Percentiles rank a stretch among this genome's conserved stretches.
phyloP scores from a whole-genome alignment of 495 filamentous ascomycete species.

The Hypomontagnella monticulosa region DNA sequence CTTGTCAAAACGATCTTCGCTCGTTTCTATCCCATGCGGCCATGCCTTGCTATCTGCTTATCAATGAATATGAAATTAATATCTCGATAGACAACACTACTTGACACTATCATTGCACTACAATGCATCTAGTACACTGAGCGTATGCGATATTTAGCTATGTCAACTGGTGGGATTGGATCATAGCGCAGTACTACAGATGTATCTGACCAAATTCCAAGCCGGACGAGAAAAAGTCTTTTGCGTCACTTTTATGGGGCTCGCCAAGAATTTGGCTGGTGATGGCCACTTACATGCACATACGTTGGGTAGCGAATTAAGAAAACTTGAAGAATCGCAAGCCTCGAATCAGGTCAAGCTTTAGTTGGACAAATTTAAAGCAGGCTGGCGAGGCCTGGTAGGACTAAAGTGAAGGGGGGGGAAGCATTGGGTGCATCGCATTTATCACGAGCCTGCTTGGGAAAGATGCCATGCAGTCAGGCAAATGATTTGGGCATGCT shows the following conservation, averaged over 20 bases:
- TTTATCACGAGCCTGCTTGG: constrained; percentile 37
- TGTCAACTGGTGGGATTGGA: too few species aligned
- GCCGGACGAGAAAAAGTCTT: constrained; percentile 4
- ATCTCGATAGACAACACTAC: neutral
- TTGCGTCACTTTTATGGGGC: constrained; percentile 32
- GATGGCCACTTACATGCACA: constrained; percentile 1
- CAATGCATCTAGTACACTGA: too few species aligned
- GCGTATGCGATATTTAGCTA: too few species aligned
- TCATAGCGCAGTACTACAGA: too few species aligned
- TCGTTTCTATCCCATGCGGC: constrained; percentile 1
- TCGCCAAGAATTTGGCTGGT: constrained; percentile 1
- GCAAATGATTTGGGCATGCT: constrained; percentile 14
- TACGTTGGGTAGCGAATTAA: neutral
- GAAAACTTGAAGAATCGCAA: neutral
- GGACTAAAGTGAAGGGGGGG: too few species aligned
- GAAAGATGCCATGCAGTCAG: constrained; percentile 15
- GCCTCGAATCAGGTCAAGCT: constrained; percentile 16
- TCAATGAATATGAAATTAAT: constrained; percentile 4
- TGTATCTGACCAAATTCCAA: neutral
- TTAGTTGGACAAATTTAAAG: constrained; percentile 17
- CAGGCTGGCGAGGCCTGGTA: neutral
- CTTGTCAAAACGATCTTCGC: constrained; percentile 24
- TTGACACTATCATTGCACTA: too few species aligned
- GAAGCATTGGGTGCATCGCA: constrained; percentile 1
- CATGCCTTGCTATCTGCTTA: neutral